phyloP scores from a whole-genome alignment of 2,329 filamentous ascomycete genomes.

The Ophidiomyces ophidiicola region DNA sequence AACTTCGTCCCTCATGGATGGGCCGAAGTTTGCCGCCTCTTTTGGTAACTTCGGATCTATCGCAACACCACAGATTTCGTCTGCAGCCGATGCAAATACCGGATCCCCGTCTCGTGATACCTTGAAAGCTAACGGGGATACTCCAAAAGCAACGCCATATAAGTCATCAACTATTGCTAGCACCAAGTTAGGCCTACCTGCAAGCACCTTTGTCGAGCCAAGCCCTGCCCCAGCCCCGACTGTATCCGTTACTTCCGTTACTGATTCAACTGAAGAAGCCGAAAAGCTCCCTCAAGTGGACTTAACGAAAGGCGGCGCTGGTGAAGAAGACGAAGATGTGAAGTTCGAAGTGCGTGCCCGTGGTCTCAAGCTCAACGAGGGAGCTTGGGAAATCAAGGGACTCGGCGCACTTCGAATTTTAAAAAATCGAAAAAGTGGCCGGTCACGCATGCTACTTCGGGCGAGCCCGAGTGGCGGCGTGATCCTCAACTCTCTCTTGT shows the following conservation, averaged over 20 bases:
- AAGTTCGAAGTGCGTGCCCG: conserved; percentile 61
- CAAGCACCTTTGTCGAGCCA: conserved; percentile 26
- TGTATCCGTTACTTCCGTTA: conserved; percentile 31
- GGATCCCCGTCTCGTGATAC: conserved; percentile 16
- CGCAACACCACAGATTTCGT: conserved; percentile 19
- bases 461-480: conserved; percentile 64
- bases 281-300: conserved; percentile 58
- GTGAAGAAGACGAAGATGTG: conserved; percentile 60
- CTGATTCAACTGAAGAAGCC: conserved; percentile 36
- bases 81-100: conserved; percentile 14
- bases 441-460: conserved; percentile 57
- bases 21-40: conserved; percentile 20
- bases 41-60: conserved; percentile 18
- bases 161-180: conserved; percentile 4
- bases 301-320: conserved; percentile 52
- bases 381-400: conserved; percentile 54
- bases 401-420: conserved; percentile 60
- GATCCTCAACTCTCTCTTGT: conserved; percentile 56
- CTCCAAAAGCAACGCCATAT: conserved; percentile 6
- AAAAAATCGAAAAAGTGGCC: conserved; percentile 57
- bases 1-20: conserved; percentile 18
- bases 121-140: conserved; percentile 5
- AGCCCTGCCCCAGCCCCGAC: conserved; percentile 38
- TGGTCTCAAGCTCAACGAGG: conserved; percentile 48
- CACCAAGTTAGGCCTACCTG: conserved; percentile 16